Percentiles rank a stretch among this genome's conserved stretches.
These are phyloP conservation scores for Scutellospora calospora DNA, from an alignment of 371 early-diverging fungal genomes.

Conservation along the genomic window DNA sequence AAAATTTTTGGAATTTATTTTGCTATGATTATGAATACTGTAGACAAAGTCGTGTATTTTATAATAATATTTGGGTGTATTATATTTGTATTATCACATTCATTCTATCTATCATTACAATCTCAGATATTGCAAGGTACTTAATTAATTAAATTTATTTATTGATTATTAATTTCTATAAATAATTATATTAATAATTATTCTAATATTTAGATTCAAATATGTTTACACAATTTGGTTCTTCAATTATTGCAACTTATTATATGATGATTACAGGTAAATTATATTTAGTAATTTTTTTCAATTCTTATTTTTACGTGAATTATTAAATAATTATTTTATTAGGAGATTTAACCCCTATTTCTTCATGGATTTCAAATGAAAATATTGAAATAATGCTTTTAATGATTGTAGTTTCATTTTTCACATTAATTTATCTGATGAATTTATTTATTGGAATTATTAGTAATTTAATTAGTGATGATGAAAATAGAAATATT, in stretches of 20 bases:
- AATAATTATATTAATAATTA: background rate
- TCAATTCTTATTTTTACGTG: no score
- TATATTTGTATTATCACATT: background rate
- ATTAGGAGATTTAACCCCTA: background rate
- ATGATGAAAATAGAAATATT: background rate
- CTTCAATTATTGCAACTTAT: background rate
- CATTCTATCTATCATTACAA: background rate
- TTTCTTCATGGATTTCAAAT: background rate
- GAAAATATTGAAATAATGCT: background rate
- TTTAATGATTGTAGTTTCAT: background rate
- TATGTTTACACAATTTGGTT: background rate
- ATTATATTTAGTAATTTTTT: no score
- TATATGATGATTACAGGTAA: conserved; percentile 20
- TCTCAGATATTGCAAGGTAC: background rate
- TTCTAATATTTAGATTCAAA: background rate
- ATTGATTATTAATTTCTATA: background rate
- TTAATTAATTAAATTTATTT: background rate
- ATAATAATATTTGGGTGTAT: background rate
- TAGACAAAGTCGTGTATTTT: background rate
- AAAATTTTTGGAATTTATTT: conserved; percentile 23
- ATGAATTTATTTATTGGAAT: conserved; percentile 31
- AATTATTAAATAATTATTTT: background rate
- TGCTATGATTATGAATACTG: conserved; percentile 5
- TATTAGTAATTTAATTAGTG: background rate
- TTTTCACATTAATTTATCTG: conserved; percentile 12